Base-by-base conservation (phyloP, 1,284 basidiomycete genomes). In the Rhodofomes roseus region DNA sequence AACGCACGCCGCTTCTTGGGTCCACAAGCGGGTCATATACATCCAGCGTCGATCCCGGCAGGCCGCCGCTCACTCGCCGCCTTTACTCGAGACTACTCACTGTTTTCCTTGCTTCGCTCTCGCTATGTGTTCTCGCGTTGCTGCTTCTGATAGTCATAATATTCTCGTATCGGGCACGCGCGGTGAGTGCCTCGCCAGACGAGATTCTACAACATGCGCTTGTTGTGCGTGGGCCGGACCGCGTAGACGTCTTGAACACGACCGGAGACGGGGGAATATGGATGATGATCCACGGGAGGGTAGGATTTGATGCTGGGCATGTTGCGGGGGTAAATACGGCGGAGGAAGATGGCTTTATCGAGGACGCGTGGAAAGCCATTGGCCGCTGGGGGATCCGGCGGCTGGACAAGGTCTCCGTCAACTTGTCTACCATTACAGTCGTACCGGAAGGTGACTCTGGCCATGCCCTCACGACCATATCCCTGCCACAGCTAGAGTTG, bases 271-370 rank as follows among this genome's bases (percentile, higher is more conserved):
- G 81, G 2, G 83, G 80, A 1, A 67, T 90, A 27, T 86, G 84
- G 83, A 64, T 90, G 23, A 74, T 75, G 53, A 74, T 90, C 8
- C 74, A 80, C n/a, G 83, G 78, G 8, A 73, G 78, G 46, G 68
- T 88, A 16, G 89, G 89, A 0, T 63, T 92, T 18, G 84, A 92
- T 68, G 87, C 85, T 7, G 87, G 86, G 1, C 70, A 76, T 4
- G 73, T 84, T 34, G 74, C 89, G 11, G 86, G 82, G 2, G 79
- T 89, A 20, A 81, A 80, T 58, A 72, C 73, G 7, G 73, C 77
- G 11, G 66, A 73, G 14, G 72, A 77, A 31, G 74, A 75, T 55
- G 78, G 81, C 43, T 51, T 82, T 14, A 63, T 83, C 44, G 62
- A 66, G 18, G 71, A 73, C 57, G 62, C 82, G 25, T 88, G 85